Base-by-base conservation (phyloP, 345 rosid genomes). In the Lepidium africanum region DNA sequence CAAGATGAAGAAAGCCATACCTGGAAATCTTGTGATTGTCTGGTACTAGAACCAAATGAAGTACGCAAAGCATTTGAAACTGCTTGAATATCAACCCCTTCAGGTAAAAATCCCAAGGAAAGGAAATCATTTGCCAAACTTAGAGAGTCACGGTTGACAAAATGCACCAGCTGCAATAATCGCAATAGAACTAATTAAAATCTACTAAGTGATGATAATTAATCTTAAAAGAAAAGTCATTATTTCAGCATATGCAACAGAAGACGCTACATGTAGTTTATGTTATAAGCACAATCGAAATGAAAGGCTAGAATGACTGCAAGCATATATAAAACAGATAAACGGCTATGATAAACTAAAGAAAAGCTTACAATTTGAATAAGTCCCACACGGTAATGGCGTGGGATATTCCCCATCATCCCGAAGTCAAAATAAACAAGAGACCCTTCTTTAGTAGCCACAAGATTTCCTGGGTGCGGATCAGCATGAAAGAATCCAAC, bases 401-500 rank as follows among this genome's bases (percentile, higher is more conserved):
- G 92, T 74, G 98, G 98, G 65, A 93, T 86, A 59, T 90, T 92
- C 16, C 97, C 97, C 97, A 93, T 87, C 96, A 94, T 94, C 49
- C 96, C 99, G 70, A 91, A 94, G 82, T 94, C 99, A 63, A 94
- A 86, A 81, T 91, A 94, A 51, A 91, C 99, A 50, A 94, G 92
- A 77, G 72, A 76, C 30, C 97, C 97, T 66, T 77, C 67, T 35
- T 67, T 69, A 41, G 84, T 76, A 37, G 96, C 99, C 68, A 91
- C 92, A 69, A 94, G 97, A 67, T 94, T 94, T 80, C 99, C 99
- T 64, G 99, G 99, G 79, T 94, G 97, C 10, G 97, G 97, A 78
- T 94, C 99, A 39, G 99, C 99, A 78, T 94, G 99, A 77, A 94
- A 94, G 81, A 87, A 94, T 59, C 99, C 99, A 45, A 83, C 87